A percentile compares a stretch with the other conserved stretches of the same genome.
Evolutionary conservation across 805 yeast species (phyloP).

Genomic region (Wickerhamiella kazuoi): DNA sequence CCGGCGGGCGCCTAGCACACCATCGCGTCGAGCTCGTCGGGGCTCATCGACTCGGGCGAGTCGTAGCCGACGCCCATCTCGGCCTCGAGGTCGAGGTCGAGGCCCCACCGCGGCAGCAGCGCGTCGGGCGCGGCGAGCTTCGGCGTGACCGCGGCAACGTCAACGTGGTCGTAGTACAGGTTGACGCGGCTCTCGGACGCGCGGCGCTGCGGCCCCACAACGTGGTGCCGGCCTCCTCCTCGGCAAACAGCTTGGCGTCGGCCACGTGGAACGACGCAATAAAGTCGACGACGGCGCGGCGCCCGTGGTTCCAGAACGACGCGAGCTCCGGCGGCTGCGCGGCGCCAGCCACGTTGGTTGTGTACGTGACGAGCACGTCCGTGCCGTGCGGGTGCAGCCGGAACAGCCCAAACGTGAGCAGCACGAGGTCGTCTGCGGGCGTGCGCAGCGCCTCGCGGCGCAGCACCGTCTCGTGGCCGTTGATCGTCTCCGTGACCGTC

Average conservation of each 20-base stretch:
- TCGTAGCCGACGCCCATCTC: constrained; percentile 11
- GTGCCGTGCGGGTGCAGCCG: constrained; percentile 10
- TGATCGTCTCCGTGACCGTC: constrained; percentile 5
- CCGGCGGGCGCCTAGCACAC: too few species aligned
- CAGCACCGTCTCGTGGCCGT: constrained; percentile 7
- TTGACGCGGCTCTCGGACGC: too few species aligned
- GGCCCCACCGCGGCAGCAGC: constrained; percentile 4
- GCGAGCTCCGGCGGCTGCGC: constrained; percentile 1
- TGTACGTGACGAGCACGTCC: constrained; percentile 13
- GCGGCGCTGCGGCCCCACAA: too few species aligned
- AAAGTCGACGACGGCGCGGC: neutral
- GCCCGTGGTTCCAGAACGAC: neutral
- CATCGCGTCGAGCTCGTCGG: constrained; percentile 17
- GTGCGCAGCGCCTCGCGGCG: constrained; percentile 9
- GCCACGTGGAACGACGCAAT: neutral
- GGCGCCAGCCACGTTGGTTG: constrained; percentile 1
- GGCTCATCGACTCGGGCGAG: constrained; percentile 15
- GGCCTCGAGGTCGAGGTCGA: constrained; percentile 5
- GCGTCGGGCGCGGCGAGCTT: constrained; percentile 7
- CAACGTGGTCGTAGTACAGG: constrained; percentile 16
- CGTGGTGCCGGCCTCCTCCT: too few species aligned
- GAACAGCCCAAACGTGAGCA: constrained; percentile 10
- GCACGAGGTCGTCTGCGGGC: constrained; percentile 1
- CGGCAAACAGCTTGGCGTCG: neutral
- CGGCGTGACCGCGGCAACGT: constrained; percentile 3